These are phyloP conservation scores for Plasmodiophora brassicae DNA, from an alignment of 208 protist genomes.

Conservation along the genomic window DNA sequence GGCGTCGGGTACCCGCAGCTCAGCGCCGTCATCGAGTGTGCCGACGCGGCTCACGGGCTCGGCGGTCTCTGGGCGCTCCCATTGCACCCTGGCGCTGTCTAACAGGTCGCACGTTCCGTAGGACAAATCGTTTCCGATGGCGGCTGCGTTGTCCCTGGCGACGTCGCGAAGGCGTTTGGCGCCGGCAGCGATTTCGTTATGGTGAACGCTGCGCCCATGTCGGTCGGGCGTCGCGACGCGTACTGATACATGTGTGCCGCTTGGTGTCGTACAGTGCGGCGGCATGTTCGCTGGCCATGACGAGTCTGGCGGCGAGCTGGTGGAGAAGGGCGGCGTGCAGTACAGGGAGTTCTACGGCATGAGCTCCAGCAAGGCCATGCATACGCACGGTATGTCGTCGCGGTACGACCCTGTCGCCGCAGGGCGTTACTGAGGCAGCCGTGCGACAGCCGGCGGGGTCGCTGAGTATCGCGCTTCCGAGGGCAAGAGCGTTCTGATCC, in stretches of 20 bases:
- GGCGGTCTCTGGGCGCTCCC: constrained; percentile 21
- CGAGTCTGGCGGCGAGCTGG: constrained; percentile 47
- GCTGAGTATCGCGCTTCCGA: constrained; percentile 56
- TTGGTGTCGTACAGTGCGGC: too few relatives aligned
- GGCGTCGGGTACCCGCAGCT: constrained; percentile 59
- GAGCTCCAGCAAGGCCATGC: constrained; percentile 51
- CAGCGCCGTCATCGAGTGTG: constrained; percentile 55
- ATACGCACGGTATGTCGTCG: constrained; percentile 43
- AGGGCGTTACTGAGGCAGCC: not conserved
- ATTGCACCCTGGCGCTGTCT: constrained; percentile 43
- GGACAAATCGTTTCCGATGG: constrained; percentile 46
- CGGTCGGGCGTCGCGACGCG: too few relatives aligned
- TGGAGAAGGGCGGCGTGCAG: constrained; percentile 47
- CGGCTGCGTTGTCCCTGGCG: constrained; percentile 53
- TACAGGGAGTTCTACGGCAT: constrained; percentile 59
- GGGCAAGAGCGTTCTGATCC: constrained; percentile 50
- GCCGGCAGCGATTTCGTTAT: constrained; percentile 58
- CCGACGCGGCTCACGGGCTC: constrained; percentile 55
- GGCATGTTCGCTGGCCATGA: constrained; percentile 49
- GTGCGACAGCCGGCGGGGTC: not conserved
- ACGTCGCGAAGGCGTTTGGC: constrained; percentile 57
- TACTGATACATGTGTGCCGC: too few relatives aligned
- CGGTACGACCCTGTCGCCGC: too few relatives aligned
- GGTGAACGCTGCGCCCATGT: too few relatives aligned
- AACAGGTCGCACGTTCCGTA: not conserved